A percentile compares a stretch with the other conserved stretches of the same genome.
These are phyloP conservation scores for Saitozyma sp. DNA, from an alignment of 768 basidiomycete species.

Conservation along the genomic window DNA sequence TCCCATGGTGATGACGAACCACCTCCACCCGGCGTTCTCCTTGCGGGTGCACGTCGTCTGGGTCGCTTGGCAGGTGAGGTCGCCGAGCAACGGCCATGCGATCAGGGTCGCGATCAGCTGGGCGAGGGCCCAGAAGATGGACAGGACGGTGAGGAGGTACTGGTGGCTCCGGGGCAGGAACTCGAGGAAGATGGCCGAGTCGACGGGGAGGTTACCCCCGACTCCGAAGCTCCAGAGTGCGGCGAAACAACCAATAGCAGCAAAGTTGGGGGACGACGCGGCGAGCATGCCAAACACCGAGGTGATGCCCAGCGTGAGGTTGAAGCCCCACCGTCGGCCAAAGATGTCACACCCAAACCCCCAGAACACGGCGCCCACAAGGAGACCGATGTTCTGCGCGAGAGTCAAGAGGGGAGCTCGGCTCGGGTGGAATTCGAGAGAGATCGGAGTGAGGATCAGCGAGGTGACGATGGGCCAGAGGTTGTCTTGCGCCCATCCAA, in stretches of 20 bases:
- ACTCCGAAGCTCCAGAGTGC: conserved; percentile 53
- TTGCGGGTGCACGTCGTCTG: conserved; percentile 56
- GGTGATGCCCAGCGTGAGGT: conserved; percentile 68
- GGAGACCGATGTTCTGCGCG: conserved; percentile 69
- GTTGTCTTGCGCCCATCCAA: conserved; percentile 44
- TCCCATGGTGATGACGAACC: conserved; percentile 72
- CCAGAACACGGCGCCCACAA: conserved; percentile 54
- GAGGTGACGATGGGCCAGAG: conserved; percentile 62
- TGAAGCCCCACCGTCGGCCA: conserved; percentile 63
- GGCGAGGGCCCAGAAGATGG: conserved; percentile 78
- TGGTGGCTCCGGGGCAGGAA: conserved; percentile 72
- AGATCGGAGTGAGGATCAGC: conserved; percentile 65
- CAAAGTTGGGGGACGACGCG: conserved; percentile 63
- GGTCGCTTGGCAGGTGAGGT: conserved; percentile 62
- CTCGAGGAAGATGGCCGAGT: conserved; percentile 74
- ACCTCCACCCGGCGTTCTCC: conserved; percentile 76
- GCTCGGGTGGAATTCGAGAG: conserved; percentile 64
- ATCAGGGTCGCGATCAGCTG: conserved; percentile 67
- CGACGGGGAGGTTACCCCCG: conserved; percentile 71
- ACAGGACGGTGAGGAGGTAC: conserved; percentile 71
- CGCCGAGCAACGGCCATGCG: conserved; percentile 72
- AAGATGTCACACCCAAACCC: conserved; percentile 35
- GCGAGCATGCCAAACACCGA: conserved; percentile 65
- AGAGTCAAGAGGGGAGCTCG: conserved; percentile 66
- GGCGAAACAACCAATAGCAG: conserved; percentile 58